These are phyloP conservation scores for Teunomyces atbi DNA, from an alignment of 805 yeast species.

Conservation along the genomic window DNA sequence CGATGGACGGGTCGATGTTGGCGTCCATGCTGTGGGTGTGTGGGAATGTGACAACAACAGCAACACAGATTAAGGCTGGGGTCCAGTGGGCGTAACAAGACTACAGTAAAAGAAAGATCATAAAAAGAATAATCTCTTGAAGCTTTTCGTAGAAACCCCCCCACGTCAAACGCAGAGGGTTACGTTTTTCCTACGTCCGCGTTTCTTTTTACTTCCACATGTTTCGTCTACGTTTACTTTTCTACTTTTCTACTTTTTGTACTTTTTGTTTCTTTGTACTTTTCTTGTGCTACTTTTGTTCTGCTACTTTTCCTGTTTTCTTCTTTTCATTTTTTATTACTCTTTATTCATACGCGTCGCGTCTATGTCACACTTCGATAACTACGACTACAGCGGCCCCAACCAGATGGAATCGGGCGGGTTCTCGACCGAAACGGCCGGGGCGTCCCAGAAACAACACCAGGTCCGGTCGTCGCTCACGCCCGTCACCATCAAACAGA, in stretches of 20 bases:
- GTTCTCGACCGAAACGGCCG: constrained; percentile 14
- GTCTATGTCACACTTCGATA: constrained; percentile 11
- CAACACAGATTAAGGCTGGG: too few species aligned
- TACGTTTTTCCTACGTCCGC: too few species aligned
- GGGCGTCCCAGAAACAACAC: constrained; percentile 20
- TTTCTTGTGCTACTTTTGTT: neutral
- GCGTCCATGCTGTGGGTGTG: too few species aligned
- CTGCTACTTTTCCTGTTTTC: neutral
- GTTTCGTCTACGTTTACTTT: neutral
- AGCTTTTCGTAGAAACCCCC: too few species aligned
- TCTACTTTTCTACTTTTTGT: neutral
- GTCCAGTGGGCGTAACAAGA: too few species aligned
- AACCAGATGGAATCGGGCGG: constrained; percentile 17
- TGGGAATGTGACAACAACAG: too few species aligned
- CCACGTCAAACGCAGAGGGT: too few species aligned
- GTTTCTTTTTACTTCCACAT: neutral
- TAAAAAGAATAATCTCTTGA: too few species aligned
- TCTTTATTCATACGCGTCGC: neutral
- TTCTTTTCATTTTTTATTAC: neutral
- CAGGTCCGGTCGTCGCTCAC: constrained; percentile 27
- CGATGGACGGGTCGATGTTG: constrained; percentile 18
- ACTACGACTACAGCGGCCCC: constrained; percentile 24
- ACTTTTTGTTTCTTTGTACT: neutral
- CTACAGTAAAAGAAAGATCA: too few species aligned
- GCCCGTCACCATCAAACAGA: constrained; percentile 76